Evolutionary conservation across 805 yeast species (phyloP).

Genomic region (Ogataea zsoltii): DNA sequence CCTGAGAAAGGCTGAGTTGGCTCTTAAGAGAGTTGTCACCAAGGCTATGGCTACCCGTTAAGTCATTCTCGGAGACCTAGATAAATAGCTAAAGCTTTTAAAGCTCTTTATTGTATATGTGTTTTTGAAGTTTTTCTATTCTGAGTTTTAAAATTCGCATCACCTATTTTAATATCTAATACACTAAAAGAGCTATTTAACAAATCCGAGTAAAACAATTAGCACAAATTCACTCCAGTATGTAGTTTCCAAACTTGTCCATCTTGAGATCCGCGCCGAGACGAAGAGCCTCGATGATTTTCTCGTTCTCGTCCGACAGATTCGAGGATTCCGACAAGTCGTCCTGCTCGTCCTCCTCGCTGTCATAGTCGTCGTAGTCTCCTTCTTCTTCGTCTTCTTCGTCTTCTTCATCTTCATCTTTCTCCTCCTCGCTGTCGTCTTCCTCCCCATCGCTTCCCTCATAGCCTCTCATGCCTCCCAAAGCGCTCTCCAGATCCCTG

Average conservation of each 20-base stretch:
- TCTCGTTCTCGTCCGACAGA: constrained; percentile 42
- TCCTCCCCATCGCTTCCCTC: constrained; percentile 30
- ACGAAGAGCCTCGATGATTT: constrained; percentile 70
- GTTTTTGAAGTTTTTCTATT: constrained; percentile 11
- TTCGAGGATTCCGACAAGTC: constrained; percentile 36
- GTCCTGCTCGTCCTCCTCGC: constrained; percentile 36
- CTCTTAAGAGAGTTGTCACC: constrained; percentile 98
- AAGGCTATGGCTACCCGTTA: constrained; percentile 98
- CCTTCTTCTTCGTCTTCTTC: constrained; percentile 30
- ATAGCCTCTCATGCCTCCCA: constrained; percentile 51
- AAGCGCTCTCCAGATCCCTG: constrained; percentile 75
- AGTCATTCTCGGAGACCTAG: constrained; percentile 29
- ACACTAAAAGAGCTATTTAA: not conserved
- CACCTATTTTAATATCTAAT: constrained; percentile 9
- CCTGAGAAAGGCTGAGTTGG: constrained; percentile 98
- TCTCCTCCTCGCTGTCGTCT: constrained; percentile 30
- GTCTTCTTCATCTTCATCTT: no score
- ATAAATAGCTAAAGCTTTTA: constrained; percentile 10
- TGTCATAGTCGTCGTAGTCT: constrained; percentile 31
- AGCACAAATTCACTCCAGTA: no score
- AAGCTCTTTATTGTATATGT: constrained; percentile 15
- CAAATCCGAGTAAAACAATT: no score
- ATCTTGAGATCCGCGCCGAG: constrained; percentile 68
- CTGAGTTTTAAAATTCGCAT: constrained; percentile 21
- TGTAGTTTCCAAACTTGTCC: constrained; percentile 83